Evolutionary conservation across 345 rosid species (phyloP).

Genomic region (Zanthoxylum bungeanum): DNA sequence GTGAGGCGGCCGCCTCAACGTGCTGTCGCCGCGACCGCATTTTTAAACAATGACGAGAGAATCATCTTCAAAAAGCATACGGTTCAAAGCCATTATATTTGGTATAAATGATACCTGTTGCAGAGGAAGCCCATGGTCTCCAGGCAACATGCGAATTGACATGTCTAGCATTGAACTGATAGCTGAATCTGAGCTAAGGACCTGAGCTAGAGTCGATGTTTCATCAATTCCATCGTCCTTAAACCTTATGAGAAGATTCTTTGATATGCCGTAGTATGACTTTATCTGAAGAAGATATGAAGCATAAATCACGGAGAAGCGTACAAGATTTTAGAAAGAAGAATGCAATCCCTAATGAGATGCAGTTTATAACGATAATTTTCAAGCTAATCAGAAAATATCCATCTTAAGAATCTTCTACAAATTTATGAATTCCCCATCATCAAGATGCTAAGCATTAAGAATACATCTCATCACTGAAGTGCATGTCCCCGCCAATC

Average conservation of each 20-base stretch:
- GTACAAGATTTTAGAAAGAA: neutral
- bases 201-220: constrained; percentile 78
- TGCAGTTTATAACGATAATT: neutral
- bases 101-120: constrained; percentile 69
- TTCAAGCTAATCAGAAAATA: neutral
- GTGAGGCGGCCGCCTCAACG: no score
- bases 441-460: neutral
- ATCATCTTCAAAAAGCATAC: neutral
- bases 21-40: no score
- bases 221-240: constrained; percentile 87
- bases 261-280: constrained; percentile 90
- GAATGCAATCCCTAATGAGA: neutral
- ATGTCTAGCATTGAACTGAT: constrained; percentile 92
- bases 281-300: constrained; percentile 57
- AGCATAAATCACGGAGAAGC: constrained; percentile 1
- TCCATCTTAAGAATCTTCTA: neutral
- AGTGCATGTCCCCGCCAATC: neutral
- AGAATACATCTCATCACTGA: neutral
- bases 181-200: constrained; percentile 87
- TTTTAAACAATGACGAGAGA: no score
- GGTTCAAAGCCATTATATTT: neutral
- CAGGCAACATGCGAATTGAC: constrained; percentile 84
- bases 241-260: constrained; percentile 86
- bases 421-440: neutral
- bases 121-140: constrained; percentile 95